A percentile compares a stretch with the other conserved stretches of the same genome.
Conservation (phyloP, 2,329 filamentous ascomycete species). For the Exophiala calicioides region DNA sequence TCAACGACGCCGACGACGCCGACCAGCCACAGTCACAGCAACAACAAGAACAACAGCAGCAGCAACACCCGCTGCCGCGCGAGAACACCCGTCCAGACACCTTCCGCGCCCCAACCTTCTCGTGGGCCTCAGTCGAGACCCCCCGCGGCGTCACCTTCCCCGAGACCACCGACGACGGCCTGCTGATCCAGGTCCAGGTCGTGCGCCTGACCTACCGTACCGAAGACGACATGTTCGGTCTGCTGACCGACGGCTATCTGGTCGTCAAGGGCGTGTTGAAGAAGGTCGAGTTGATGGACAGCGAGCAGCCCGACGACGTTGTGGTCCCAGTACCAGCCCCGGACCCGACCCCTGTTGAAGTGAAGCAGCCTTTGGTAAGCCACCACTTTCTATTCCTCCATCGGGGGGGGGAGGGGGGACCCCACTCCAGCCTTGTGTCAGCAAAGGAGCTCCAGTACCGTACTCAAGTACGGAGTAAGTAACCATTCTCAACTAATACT, state of each 20-base stretch:
- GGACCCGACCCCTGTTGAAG: too few relatives aligned
- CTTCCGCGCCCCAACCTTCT: constrained; percentile 15
- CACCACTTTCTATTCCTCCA: too few relatives aligned
- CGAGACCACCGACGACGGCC: constrained; percentile 8
- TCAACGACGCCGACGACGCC: constrained; percentile 7
- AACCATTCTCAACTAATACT: too few relatives aligned
- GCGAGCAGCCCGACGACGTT: too few relatives aligned
- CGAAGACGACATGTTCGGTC: constrained; percentile 9
- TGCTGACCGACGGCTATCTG: constrained; percentile 14
- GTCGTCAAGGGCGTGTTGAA: constrained; percentile 10
- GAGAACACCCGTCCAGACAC: constrained; percentile 8
- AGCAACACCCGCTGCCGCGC: background rate
- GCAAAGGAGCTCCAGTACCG: too few relatives aligned
- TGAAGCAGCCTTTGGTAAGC: too few relatives aligned
- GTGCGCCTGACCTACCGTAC: constrained; percentile 12
- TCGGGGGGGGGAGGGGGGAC: too few relatives aligned
- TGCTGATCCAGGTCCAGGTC: constrained; percentile 9
- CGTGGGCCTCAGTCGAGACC: constrained; percentile 18
- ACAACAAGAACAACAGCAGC: too few relatives aligned
- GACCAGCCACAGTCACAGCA: too few relatives aligned
- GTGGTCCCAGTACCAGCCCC: too few relatives aligned
- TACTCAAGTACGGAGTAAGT: too few relatives aligned
- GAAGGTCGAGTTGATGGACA: constrained; percentile 14
- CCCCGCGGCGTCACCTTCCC: constrained; percentile 7
- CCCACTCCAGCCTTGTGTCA: too few relatives aligned